These are phyloP conservation scores for Fusarium sp. DNA, from an alignment of 2,329 filamentous ascomycete species.

Conservation along the genomic window DNA sequence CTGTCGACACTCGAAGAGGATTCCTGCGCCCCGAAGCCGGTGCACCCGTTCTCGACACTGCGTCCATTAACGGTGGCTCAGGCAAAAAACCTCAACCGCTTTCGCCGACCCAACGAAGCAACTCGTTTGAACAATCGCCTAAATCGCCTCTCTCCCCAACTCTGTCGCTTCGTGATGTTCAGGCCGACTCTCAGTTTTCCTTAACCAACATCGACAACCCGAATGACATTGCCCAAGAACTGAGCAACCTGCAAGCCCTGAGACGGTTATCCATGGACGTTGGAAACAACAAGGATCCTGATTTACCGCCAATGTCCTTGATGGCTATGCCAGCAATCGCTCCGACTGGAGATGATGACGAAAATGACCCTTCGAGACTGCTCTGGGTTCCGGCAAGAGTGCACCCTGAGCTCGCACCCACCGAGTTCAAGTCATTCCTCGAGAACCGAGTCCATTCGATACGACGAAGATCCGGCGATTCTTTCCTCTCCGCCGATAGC, in stretches of 20 bases:
- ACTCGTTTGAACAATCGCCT: slow-evolving; percentile 54
- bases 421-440: slow-evolving; percentile 96
- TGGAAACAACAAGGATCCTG: slow-evolving; percentile 75
- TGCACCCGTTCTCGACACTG: slow-evolving; percentile 47
- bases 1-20: slow-evolving; percentile 52
- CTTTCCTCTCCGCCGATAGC: slow-evolving; percentile 67
- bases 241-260: slow-evolving; percentile 91
- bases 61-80: slow-evolving; percentile 47
- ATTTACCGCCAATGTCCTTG: slow-evolving; percentile 76
- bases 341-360: slow-evolving; percentile 78
- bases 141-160: slow-evolving; percentile 63
- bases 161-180: slow-evolving; percentile 63
- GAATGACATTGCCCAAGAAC: slow-evolving; percentile 88
- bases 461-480: slow-evolving; percentile 82
- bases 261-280: slow-evolving; percentile 96
- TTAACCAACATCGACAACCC: slow-evolving; percentile 91
- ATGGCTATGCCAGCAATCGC: slow-evolving; percentile 79
- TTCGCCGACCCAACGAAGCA: slow-evolving; percentile 54
- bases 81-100: slow-evolving; percentile 56
- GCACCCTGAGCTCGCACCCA: slow-evolving; percentile 93
- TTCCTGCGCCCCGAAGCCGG: slow-evolving; percentile 60
- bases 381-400: slow-evolving; percentile 97
- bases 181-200: slow-evolving; percentile 75
- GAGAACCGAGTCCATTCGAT: slow-evolving; percentile 94
- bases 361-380: slow-evolving; percentile 86